Evolutionary conservation across 1,284 basidiomycete genomes (phyloP), one percentile per base, ranked within the genome.

Genomic region (Filobasidium uniguttulatum): DNA sequence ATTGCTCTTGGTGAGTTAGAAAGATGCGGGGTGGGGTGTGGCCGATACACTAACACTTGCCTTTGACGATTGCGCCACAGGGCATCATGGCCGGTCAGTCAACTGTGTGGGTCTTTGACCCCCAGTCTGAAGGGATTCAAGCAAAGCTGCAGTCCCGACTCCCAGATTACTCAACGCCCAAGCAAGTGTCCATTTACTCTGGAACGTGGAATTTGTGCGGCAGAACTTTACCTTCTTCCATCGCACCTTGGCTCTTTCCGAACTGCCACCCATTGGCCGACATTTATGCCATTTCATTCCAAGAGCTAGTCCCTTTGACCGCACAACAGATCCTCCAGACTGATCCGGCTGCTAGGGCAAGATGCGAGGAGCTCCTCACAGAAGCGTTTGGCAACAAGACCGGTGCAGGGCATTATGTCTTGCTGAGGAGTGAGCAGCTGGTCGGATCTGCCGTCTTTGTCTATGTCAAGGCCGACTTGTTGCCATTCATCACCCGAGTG

Each of bases 191-290:
- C 0, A 75, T 97, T 34, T 91, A 88, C 62, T 73, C 78, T 17
- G 93, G 94, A 4, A 97, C 93, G 1, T 98, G 88, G 85, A 98
- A 99, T 66, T 70, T 98, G 55, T 94, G 94, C 61, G 94, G 90
- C 41, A 77, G 78, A 65, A 85, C 87, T 60, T 36, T 51, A 35
- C 47, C 54, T 55, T 48, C 25, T 23, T 33, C 23, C 43, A 71
- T 97, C 23, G 63, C 87, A 17, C 79, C 86, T 3, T 98, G 93
- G 93, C 69, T 99, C 25, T 90, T 88, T 63, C 89, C 93, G 15
- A 71, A 79, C 49, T 74, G 84, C 85, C 60, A n/a, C n/a, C n/a
- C n/a, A n/a, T n/a, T n/a, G n/a, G n/a, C 90, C 7, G 89, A 94
- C 64, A 79, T 96, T 52, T 82, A 93, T 62, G 81, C 81, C n/a